Evolutionary conservation across 345 rosid genomes (phyloP), one percentile per base, ranked within the genome.

Genomic region (Anastatica hierochuntica): DNA sequence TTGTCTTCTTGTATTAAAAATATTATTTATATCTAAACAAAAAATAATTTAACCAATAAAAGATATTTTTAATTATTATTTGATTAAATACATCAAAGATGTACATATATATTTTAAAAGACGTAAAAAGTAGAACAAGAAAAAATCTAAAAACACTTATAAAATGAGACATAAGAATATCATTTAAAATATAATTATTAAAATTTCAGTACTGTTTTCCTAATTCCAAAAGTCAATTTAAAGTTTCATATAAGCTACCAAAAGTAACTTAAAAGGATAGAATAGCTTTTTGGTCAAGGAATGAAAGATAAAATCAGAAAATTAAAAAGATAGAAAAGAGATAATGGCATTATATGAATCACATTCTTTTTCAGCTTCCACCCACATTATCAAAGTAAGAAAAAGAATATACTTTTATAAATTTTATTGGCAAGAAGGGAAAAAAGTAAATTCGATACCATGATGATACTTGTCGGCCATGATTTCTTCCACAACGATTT

Each of bases 401-500:
- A 55, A n/a, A 64, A 48, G 62, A 53, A 63, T 63, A 54, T 63
- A 54, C 61, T 63, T n/a, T 48, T 31, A 42, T 15, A 51, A 43
- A 4, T 11, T 21, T 56, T 47, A 46, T 48, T 24, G 27, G 44
- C 69, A 56, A 39, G 16, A 47, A 38, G 1, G 30, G n/a, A 8
- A 19, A 37, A 14, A 19, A 33, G 2, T 10, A 48, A 31, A 56
- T 41, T 63, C 48, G 68, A 63, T 63, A 56, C 62, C 45, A 56
- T 64, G 52, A 64, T 64, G 63, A 49, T 31, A 5, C 37, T 41
- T 56, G 63, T 64, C 63, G 63, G 63, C 63, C 69, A 64, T 49
- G 63, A 23, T 56, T 49, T 41, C 30, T 56, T 56, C 24, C n/a
- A 19, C 50, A 64, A 24, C n/a, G 2, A 41, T 24, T 17, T 13